A percentile compares a stretch with the other conserved stretches of the same genome.
These are phyloP conservation scores for Vanrija sp. DNA, from an alignment of 1,284 basidiomycete genomes.

Conservation along the genomic window DNA sequence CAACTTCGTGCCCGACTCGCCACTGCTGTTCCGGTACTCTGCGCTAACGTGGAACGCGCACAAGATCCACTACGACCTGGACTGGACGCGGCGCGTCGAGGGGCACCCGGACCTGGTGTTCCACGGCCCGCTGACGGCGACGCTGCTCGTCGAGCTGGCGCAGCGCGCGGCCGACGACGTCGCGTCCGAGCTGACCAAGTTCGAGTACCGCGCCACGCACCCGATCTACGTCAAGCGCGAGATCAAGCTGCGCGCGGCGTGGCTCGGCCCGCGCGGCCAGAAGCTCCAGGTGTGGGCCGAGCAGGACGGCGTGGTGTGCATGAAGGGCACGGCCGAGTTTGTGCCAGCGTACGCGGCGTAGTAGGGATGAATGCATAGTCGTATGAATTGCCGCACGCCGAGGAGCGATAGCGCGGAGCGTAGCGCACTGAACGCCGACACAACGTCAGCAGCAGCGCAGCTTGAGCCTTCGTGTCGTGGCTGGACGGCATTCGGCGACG, in stretches of 20 bases:
- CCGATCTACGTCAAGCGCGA: conserved; percentile 64
- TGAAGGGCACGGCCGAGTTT: conserved; percentile 55
- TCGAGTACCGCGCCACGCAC: conserved; percentile 71
- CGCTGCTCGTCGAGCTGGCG: conserved; percentile 67
- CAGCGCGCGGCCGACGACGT: conserved; percentile 21
- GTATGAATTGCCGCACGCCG: too few relatives aligned
- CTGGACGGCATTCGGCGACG: too few relatives aligned
- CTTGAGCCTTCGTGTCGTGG: too few relatives aligned
- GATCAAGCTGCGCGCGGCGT: conserved; percentile 57
- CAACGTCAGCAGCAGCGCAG: too few relatives aligned
- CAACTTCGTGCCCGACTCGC: conserved; percentile 62
- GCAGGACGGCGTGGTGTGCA: conserved; percentile 63
- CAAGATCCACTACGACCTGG: conserved; percentile 46
- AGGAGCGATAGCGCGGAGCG: too few relatives aligned
- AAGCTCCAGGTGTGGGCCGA: conserved; percentile 55
- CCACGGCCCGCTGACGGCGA: conserved; percentile 73
- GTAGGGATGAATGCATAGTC: too few relatives aligned
- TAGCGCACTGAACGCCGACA: too few relatives aligned
- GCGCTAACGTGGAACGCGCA: conserved; percentile 62
- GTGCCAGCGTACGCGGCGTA: background rate
- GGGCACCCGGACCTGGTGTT: conserved; percentile 75
- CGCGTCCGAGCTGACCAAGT: conserved; percentile 50
- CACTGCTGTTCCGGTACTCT: conserved; percentile 76
- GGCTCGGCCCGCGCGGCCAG: conserved; percentile 35
- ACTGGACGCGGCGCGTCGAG: conserved; percentile 64